These are phyloP conservation scores for Phytophthora cactorum DNA, from an alignment of 352 stramenopile genomes.

Conservation along the genomic window DNA sequence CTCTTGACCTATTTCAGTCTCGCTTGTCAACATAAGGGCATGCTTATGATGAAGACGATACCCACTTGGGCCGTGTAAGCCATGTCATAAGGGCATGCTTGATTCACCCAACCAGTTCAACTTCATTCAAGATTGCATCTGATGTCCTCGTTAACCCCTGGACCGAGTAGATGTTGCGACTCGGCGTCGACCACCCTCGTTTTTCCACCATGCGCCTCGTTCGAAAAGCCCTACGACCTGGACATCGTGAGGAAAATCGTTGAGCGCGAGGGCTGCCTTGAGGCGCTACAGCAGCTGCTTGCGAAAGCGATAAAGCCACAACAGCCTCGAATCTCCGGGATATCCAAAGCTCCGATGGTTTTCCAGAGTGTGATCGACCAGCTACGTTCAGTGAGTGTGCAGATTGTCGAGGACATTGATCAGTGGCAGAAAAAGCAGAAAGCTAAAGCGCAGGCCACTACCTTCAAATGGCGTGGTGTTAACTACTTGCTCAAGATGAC, in stretches of 20 bases:
- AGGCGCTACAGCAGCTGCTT: conserved; percentile 73
- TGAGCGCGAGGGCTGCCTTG: conserved; percentile 80
- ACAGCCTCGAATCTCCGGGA: conserved; percentile 26
- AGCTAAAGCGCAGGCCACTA: conserved; percentile 27
- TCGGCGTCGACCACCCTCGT: conserved; percentile 24
- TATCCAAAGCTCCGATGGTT: conserved; percentile 56
- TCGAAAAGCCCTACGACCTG: conserved; percentile 55
- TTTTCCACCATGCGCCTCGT: conserved; percentile 37
- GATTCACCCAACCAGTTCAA: background rate
- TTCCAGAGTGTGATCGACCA: conserved; percentile 71
- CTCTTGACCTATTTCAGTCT: conserved; percentile 17
- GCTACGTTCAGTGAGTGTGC: conserved; percentile 62
- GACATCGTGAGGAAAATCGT: conserved; percentile 80
- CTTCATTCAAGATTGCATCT: background rate
- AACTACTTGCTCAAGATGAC: conserved; percentile 89
- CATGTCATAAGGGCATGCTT: too few species aligned
- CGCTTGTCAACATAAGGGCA: background rate
- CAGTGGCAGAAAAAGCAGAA: conserved; percentile 52
- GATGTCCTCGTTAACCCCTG: conserved; percentile 15
- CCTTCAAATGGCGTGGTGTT: conserved; percentile 76
- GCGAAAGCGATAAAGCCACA: conserved; percentile 21
- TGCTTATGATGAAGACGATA: too few species aligned
- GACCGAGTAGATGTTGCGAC: background rate
- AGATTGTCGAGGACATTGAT: conserved; percentile 74
- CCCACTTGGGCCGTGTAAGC: too few species aligned